Conservation (phyloP, 1,284 basidiomycete genomes). For the Tilletia horrida region DNA sequence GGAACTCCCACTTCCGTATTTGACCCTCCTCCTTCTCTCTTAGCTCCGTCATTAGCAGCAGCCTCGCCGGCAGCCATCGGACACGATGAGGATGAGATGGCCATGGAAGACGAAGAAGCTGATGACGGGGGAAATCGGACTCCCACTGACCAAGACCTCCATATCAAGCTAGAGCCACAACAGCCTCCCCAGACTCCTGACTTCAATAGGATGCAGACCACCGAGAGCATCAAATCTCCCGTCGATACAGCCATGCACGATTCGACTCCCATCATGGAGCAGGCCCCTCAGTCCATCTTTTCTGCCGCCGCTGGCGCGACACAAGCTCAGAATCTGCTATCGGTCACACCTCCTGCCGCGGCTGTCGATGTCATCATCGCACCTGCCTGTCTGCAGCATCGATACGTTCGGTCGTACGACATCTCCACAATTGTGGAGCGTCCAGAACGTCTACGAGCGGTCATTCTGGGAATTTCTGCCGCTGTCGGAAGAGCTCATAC, state of each 20-base stretch:
- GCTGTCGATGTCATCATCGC: slow-evolving; percentile 45
- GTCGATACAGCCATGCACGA: slow-evolving; percentile 15
- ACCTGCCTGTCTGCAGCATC: slow-evolving; percentile 46
- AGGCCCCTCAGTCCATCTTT: not conserved
- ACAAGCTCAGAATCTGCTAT: not conserved
- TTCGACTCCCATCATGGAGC: slow-evolving; percentile 11
- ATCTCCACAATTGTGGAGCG: slow-evolving; percentile 50
- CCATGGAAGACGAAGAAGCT: no score
- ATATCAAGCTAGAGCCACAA: slow-evolving; percentile 3
- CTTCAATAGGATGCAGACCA: not conserved
- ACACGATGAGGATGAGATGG: no score
- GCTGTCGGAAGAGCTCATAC: slow-evolving; percentile 27
- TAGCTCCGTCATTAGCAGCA: not conserved
- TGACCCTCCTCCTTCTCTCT: no score
- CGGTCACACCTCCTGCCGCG: slow-evolving; percentile 12
- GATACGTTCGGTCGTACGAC: slow-evolving; percentile 49
- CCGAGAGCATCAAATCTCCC: slow-evolving; percentile 4
- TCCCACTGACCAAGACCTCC: no score
- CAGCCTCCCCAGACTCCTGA: not conserved
- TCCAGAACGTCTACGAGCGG: slow-evolving; percentile 50
- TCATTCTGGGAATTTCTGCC: slow-evolving; percentile 42
- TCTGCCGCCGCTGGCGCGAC: not conserved
- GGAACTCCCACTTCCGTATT: not conserved
- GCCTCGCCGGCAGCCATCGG: not conserved
- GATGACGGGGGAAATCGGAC: no score